Base-by-base conservation (phyloP, 148 eudicot genomes). In the Amaranthus cruentus region DNA sequence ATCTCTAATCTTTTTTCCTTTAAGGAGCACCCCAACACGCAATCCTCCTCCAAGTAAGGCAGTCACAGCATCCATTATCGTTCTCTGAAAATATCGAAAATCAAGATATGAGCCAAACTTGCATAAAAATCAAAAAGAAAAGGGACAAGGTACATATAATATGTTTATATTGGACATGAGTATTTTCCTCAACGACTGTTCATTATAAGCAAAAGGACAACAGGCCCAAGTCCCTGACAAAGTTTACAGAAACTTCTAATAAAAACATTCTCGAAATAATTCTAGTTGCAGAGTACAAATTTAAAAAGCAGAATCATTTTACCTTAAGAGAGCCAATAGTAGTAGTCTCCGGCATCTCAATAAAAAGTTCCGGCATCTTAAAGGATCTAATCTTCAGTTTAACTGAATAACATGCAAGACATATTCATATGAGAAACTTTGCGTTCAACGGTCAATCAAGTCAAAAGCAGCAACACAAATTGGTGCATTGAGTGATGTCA, bases 251-350 rank as follows among this genome's bases (percentile, higher is more conserved):
- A 9, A 0, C 38, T 28, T 13, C 5, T 2, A 28, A 2, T 15
- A n/a, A 46, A 69, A 12, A 47, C 50, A 28, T 28, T 18, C 51
- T 46, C 63, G 47, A 18, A 42, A 7, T 1, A n/a, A 50, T 43
- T 21, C 14, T 1, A 49, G 47, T 11, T 8, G n/a, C 44, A 66
- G 13, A 55, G 46, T 7, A 52, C 5, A 28, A 71, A n/a, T 11
- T 59, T 9, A 62, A 46, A 28, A 28, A 15, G 49, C 44, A 69
- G 38, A 69, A 66, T 54, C 55, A 8, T 28, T 65, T 51, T 82
- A 90, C 99, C 96, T 95, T 95, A 38, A 95, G 84, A 67, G 96
- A 90, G 72, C 93, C 97, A 82, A 95, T 86, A 50, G 94, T 91
- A 55, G 92, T 89, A 13, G 88, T 84, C 85, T 95, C 96, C 67